Percentiles rank a stretch among this genome's conserved stretches.
Evolutionary conservation across 2,329 filamentous ascomycete species (phyloP).

Genomic region (Aquanectria penicillioides): DNA sequence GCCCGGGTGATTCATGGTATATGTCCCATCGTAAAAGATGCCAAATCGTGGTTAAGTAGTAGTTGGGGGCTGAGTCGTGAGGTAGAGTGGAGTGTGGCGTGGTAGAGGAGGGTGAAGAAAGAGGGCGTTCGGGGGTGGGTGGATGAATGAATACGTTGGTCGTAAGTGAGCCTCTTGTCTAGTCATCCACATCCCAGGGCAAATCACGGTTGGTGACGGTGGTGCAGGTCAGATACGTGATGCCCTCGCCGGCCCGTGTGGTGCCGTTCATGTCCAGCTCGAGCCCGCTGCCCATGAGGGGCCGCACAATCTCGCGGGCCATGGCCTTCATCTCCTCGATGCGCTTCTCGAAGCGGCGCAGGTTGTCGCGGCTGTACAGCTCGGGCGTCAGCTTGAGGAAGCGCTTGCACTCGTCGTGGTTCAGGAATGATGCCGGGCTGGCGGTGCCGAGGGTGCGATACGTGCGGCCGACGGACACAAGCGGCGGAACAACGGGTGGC

Average conservation of each 20-base stretch:
- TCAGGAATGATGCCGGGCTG: conserved; percentile 71
- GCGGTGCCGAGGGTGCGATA: conserved; percentile 80
- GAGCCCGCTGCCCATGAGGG: conserved; percentile 85
- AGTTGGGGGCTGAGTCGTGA: no score
- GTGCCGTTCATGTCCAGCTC: conserved; percentile 74
- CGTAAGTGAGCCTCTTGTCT: no score
- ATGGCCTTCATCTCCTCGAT: conserved; percentile 89
- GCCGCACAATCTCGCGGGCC: conserved; percentile 83
- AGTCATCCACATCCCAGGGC: conserved; percentile 58
- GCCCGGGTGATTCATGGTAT: background rate
- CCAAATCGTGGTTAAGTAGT: no score
- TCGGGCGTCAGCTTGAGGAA: conserved; percentile 88
- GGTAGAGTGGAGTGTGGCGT: background rate
- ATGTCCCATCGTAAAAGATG: background rate
- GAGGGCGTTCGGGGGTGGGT: background rate
- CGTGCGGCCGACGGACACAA: conserved; percentile 73
- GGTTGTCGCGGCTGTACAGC: conserved; percentile 85
- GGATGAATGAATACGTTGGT: background rate
- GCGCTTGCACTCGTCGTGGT: conserved; percentile 87
- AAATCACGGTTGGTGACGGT: conserved; percentile 59
- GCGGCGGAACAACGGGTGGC: conserved; percentile 54
- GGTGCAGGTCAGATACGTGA: conserved; percentile 63
- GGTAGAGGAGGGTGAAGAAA: conserved; percentile 7
- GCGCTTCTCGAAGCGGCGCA: conserved; percentile 85
- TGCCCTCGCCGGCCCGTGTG: conserved; percentile 53